Conservation (phyloP, 2,329 filamentous ascomycete genomes). For the Scedosporium boydii region DNA sequence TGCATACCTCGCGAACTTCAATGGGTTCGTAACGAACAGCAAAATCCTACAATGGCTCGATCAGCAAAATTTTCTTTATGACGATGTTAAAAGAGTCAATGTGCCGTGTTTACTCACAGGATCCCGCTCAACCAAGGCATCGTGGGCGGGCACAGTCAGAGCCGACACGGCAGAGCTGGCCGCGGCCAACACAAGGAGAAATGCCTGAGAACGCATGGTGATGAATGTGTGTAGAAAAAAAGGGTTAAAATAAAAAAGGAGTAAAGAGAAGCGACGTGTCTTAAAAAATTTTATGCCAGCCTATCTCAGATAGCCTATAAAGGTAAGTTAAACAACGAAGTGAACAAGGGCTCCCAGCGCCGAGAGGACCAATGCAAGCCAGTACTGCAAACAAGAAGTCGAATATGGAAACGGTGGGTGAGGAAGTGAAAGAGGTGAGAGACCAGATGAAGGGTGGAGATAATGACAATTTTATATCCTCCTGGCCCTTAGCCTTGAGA, state of each 20-base stretch:
- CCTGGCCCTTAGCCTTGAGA: neutral
- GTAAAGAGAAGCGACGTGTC: neutral
- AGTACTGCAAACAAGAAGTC: neutral
- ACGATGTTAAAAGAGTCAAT: neutral
- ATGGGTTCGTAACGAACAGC: no score
- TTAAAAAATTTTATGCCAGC: neutral
- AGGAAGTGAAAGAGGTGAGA: neutral
- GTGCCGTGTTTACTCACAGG: slow-evolving; percentile 2
- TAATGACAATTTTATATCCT: neutral
- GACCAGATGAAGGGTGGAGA: neutral
- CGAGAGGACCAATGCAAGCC: slow-evolving; percentile 1
- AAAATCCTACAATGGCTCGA: no score
- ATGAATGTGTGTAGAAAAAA: neutral
- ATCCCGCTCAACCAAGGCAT: slow-evolving; percentile 4
- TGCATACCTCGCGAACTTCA: no score
- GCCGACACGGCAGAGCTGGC: slow-evolving; percentile 10
- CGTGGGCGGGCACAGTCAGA: slow-evolving; percentile 8
- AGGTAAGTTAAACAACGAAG: neutral
- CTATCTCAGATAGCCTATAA: neutral
- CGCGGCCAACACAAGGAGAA: slow-evolving; percentile 1
- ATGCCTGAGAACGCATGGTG: slow-evolving; percentile 6
- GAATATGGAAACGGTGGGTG: neutral
- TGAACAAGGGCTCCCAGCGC: slow-evolving; percentile 4
- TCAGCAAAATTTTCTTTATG: no score
- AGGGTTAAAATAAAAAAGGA: neutral